phyloP scores from a whole-genome alignment of 2,329 filamentous ascomycete species.

The Calonectria naviculata region DNA sequence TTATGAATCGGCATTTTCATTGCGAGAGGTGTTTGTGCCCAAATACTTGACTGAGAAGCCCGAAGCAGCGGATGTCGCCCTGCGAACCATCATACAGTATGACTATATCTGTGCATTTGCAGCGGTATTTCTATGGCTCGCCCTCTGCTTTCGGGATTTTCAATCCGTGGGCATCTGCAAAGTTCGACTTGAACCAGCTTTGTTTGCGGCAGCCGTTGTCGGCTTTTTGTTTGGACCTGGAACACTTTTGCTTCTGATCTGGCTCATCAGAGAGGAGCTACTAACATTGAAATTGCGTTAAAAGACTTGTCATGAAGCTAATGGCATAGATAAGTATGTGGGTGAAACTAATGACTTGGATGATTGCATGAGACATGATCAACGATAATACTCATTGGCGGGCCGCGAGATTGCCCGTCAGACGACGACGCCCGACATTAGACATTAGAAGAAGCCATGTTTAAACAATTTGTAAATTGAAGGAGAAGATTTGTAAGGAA shows the following conservation, averaged over 20 bases:
- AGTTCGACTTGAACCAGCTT: slow-evolving; percentile 12
- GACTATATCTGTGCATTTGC: slow-evolving; percentile 38
- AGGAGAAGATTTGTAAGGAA: not conserved
- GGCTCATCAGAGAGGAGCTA: slow-evolving; percentile 34
- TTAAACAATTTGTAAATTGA: not conserved
- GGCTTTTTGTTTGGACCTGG: slow-evolving; percentile 23
- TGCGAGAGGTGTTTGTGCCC: slow-evolving; percentile 35
- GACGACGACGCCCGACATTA: not conserved
- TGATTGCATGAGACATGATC: not conserved
- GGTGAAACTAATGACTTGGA: not conserved
- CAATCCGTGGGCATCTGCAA: slow-evolving; percentile 29
- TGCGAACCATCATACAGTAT: slow-evolving; percentile 41
- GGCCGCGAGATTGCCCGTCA: not conserved
- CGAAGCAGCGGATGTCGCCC: slow-evolving; percentile 7
- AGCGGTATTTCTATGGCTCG: slow-evolving; percentile 37
- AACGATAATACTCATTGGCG: not conserved
- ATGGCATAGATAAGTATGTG: not conserved
- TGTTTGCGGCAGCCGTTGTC: slow-evolving; percentile 9
- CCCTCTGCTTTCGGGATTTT: slow-evolving; percentile 35
- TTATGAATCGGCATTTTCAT: not conserved
- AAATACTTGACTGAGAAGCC: slow-evolving; percentile 35
- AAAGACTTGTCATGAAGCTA: not conserved
- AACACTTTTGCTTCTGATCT: slow-evolving; percentile 27
- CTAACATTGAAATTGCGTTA: not conserved
- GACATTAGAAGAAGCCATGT: not conserved